phyloP scores from a whole-genome alignment of 441 rosid species.

The Croton laevigatus region DNA sequence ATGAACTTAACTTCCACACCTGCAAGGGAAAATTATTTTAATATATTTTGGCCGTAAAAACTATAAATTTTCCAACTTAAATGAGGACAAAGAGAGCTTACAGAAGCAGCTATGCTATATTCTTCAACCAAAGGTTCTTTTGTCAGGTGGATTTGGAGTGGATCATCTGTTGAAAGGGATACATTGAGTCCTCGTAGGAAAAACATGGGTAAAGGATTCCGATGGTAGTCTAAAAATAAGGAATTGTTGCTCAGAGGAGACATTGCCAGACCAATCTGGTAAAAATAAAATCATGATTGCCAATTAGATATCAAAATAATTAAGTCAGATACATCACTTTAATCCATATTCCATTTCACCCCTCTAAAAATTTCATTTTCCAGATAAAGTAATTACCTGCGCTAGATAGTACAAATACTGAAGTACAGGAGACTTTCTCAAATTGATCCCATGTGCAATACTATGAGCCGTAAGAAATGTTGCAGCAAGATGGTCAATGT shows the following conservation, averaged over 20 bases:
- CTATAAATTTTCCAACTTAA: not conserved
- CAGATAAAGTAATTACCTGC: slow-evolving; percentile 46
- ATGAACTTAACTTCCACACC: slow-evolving; percentile 99
- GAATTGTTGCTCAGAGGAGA: slow-evolving; percentile 99
- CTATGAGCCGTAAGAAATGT: slow-evolving; percentile 90
- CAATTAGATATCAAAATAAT: slow-evolving; percentile 21
- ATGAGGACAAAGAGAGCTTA: slow-evolving; percentile 36
- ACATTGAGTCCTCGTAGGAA: slow-evolving; percentile 96
- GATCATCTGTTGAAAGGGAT: slow-evolving; percentile 97
- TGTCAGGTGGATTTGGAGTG: slow-evolving; percentile 96
- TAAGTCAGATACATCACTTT: not conserved
- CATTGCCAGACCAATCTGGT: slow-evolving; percentile 96
- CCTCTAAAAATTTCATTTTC: not conserved
- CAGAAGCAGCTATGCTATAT: slow-evolving; percentile 99
- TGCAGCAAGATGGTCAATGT: slow-evolving; percentile 98
- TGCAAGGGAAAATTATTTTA: slow-evolving; percentile 27
- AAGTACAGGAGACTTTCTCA: slow-evolving; percentile 97
- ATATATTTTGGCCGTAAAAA: not conserved
- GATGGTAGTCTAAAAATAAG: slow-evolving; percentile 89
- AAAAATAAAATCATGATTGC: slow-evolving; percentile 18
- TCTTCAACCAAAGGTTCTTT: slow-evolving; percentile 99
- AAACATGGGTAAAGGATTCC: slow-evolving; percentile 89
- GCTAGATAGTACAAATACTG: slow-evolving; percentile 96
- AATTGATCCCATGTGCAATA: slow-evolving; percentile 96
- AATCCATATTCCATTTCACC: not conserved